phyloP scores from a whole-genome alignment of 2,329 filamentous ascomycete species.

The Harringtonia aguacate region DNA sequence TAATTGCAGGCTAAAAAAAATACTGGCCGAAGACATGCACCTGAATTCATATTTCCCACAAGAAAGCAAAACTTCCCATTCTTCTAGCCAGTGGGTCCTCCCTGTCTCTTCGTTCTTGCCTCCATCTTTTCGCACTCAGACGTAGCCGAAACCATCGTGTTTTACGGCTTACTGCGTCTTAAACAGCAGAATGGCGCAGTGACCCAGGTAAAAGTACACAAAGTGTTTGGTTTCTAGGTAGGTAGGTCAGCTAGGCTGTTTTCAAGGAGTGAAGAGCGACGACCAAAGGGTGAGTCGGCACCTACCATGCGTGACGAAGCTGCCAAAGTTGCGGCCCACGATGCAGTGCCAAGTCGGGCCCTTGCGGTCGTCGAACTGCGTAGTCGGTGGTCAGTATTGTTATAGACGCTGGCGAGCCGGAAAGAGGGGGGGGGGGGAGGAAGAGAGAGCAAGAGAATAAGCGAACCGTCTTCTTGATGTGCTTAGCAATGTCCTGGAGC shows the following conservation, averaged over 20 bases:
- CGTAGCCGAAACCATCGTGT: neutral
- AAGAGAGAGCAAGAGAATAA: constrained; percentile 2
- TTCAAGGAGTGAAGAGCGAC: neutral
- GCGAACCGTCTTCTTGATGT: constrained; percentile 83
- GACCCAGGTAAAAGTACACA: constrained; percentile 99
- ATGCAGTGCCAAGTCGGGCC: constrained; percentile 99
- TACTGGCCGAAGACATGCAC: too few relatives aligned
- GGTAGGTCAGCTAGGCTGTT: neutral
- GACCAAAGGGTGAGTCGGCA: neutral
- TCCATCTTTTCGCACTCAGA: neutral
- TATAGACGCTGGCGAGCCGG: too few relatives aligned
- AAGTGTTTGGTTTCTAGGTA: constrained; percentile 92
- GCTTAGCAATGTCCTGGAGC: constrained; percentile 78
- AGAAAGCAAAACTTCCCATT: too few relatives aligned
- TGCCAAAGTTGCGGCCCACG: constrained; percentile 95
- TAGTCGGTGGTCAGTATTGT: neutral
- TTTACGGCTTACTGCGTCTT: constrained; percentile 70
- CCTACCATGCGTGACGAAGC: constrained; percentile 94
- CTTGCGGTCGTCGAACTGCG: constrained; percentile 89
- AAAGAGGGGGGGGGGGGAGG: too few relatives aligned
- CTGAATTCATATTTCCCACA: too few relatives aligned
- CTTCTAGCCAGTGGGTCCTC: too few relatives aligned
- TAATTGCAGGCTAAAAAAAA: too few relatives aligned
- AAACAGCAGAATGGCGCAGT: constrained; percentile 96
- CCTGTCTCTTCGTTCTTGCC: neutral